Evolutionary conservation across 176 grass and related monocot species (phyloP).

Genomic region (Chrysopogon serrulatus): DNA sequence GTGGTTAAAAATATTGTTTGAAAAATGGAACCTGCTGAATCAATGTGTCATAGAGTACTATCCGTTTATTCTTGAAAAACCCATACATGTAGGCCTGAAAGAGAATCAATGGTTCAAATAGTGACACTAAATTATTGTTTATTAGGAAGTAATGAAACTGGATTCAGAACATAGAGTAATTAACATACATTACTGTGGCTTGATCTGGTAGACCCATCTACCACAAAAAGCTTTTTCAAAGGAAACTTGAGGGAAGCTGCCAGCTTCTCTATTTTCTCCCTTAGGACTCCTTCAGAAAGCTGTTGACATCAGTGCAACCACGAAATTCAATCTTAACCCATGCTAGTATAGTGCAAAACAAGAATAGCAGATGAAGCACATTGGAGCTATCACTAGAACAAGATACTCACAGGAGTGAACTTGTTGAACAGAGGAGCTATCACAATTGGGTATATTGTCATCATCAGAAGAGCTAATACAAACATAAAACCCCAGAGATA

Average conservation of each 20-base stretch:
- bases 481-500: slow-evolving; percentile 99
- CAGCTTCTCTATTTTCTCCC: slow-evolving; percentile 93
- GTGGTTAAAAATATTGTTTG: neutral
- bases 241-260: slow-evolving; percentile 94
- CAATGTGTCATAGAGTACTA: slow-evolving; percentile 98
- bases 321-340: neutral
- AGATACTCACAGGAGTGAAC: slow-evolving; percentile 89
- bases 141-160: neutral
- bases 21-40: slow-evolving; percentile 78
- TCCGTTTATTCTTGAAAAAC: slow-evolving; percentile 98
- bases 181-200: slow-evolving; percentile 95
- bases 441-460: slow-evolving; percentile 88
- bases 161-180: neutral
- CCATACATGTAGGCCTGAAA: slow-evolving; percentile 99
- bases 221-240: slow-evolving; percentile 94
- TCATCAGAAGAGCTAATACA: slow-evolving; percentile 79
- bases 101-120: slow-evolving; percentile 27
- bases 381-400: neutral
- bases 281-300: slow-evolving; percentile 90
- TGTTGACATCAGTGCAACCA: slow-evolving; percentile 39
- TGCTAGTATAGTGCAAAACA: neutral
- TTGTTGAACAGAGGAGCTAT: slow-evolving; percentile 99
- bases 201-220: slow-evolving; percentile 97
- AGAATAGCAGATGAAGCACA: neutral
- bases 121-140: neutral